A percentile compares a stretch with the other conserved stretches of the same genome.
phyloP scores from a whole-genome alignment of 768 basidiomycete species.

The Steccherinum ochraceum region DNA sequence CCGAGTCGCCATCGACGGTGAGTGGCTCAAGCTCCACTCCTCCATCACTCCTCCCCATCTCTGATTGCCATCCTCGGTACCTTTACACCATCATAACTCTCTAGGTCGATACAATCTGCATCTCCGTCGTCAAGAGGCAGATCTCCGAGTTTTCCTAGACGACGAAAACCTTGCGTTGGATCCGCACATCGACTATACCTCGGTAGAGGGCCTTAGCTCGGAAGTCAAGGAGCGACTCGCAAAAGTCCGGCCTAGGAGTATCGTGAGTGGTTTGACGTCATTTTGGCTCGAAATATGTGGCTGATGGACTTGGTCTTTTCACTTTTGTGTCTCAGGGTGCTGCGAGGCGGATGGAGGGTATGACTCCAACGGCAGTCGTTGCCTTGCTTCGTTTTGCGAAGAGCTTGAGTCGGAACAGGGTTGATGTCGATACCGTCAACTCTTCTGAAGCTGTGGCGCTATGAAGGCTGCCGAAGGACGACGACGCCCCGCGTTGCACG shows the following conservation, averaged over 20 bases:
- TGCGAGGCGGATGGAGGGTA: slow-evolving; percentile 89
- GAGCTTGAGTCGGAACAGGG: too few relatives aligned
- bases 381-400: slow-evolving; percentile 59
- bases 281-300: background rate
- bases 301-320: background rate
- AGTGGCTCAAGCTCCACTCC: slow-evolving; percentile 8
- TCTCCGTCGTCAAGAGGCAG: slow-evolving; percentile 66
- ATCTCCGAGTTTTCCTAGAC: slow-evolving; percentile 64
- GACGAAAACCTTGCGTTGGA: slow-evolving; percentile 72
- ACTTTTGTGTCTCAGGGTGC: slow-evolving; percentile 71
- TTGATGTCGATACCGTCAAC: too few relatives aligned
- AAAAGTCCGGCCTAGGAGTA: slow-evolving; percentile 56
- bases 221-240: slow-evolving; percentile 68
- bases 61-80: background rate
- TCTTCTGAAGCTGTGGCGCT: too few relatives aligned
- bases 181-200: slow-evolving; percentile 61
- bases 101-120: slow-evolving; percentile 63
- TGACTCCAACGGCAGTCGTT: slow-evolving; percentile 78
- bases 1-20: slow-evolving; percentile 71
- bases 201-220: slow-evolving; percentile 62
- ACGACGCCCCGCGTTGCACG: too few relatives aligned
- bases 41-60: background rate
- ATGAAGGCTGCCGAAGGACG: too few relatives aligned
- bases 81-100: too few relatives aligned
- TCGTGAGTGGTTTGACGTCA: slow-evolving; percentile 36